Evolutionary conservation across 208 protist genomes (phyloP).

Genomic region (Acanthamoeba healyi): DNA sequence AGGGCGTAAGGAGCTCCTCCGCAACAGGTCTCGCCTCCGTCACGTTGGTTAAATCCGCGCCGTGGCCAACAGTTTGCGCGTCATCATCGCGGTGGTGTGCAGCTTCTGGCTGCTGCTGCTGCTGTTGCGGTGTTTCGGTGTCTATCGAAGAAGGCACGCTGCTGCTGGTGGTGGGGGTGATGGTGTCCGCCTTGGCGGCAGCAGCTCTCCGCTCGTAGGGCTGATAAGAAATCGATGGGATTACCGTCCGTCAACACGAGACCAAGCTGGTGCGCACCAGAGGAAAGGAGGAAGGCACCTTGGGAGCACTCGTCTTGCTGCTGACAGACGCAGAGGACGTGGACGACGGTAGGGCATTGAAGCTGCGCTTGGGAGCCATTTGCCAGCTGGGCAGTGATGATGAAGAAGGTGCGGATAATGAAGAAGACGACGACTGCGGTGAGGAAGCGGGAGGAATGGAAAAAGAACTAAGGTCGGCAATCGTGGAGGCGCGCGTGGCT

Average conservation of each 20-base stretch:
- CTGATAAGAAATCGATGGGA: too few species aligned
- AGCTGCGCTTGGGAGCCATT: neutral
- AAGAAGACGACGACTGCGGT: neutral
- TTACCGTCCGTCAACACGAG: neutral
- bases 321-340: neutral
- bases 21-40: too few species aligned
- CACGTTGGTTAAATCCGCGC: too few species aligned
- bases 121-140: too few species aligned
- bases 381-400: neutral
- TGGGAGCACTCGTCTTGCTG: neutral
- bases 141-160: too few species aligned
- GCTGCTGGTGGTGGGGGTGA: too few species aligned
- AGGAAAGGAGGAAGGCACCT: neutral
- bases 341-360: neutral
- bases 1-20: too few species aligned
- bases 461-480: neutral
- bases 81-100: too few species aligned
- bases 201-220: too few species aligned
- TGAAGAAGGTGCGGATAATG: neutral
- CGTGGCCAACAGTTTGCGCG: too few species aligned
- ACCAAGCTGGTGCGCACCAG: neutral
- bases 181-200: too few species aligned
- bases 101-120: too few species aligned
- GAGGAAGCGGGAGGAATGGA: neutral
- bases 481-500: neutral